Percentiles rank a stretch among this genome's conserved stretches.
Conservation (phyloP, 2,329 filamentous ascomycete species). For the Atkinsonella hypoxylon region DNA sequence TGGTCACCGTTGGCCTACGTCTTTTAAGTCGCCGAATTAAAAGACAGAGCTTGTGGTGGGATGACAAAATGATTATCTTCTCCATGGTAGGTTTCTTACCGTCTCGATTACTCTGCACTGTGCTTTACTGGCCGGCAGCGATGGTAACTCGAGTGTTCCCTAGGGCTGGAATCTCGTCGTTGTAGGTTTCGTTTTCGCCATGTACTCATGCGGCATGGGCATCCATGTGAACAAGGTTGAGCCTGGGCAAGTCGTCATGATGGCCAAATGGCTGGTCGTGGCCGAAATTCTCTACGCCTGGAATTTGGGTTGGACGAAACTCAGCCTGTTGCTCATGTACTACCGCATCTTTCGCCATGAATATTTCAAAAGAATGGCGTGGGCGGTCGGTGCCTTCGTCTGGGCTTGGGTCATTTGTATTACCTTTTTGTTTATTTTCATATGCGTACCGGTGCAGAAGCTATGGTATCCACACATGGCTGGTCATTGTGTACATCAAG, state of each 20-base stretch:
- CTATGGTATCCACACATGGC: constrained; percentile 33
- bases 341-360: constrained; percentile 36
- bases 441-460: constrained; percentile 37
- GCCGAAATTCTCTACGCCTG: constrained; percentile 36
- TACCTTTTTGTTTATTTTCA: constrained; percentile 38
- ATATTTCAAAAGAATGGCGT: constrained; percentile 29
- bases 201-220: constrained; percentile 34
- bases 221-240: constrained; percentile 30
- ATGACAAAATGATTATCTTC: constrained; percentile 35
- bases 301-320: constrained; percentile 37
- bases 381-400: constrained; percentile 28
- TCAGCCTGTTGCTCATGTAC: constrained; percentile 39
- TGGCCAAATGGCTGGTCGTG: constrained; percentile 34
- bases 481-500: constrained; percentile 36
- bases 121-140: background rate
- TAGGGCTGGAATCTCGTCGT: constrained; percentile 30
- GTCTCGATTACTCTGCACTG: too few species aligned
- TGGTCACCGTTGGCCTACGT: constrained; percentile 25
- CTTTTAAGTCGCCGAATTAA: constrained; percentile 28
- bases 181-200: constrained; percentile 35
- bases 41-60: constrained; percentile 32
- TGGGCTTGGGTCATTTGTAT: constrained; percentile 35
- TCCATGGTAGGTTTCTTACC: constrained; percentile 27
- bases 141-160: background rate
- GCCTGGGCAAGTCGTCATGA: constrained; percentile 24